phyloP scores from a whole-genome alignment of 371 early-diverging fungal genomes.

The Mucor plumbeus region DNA sequence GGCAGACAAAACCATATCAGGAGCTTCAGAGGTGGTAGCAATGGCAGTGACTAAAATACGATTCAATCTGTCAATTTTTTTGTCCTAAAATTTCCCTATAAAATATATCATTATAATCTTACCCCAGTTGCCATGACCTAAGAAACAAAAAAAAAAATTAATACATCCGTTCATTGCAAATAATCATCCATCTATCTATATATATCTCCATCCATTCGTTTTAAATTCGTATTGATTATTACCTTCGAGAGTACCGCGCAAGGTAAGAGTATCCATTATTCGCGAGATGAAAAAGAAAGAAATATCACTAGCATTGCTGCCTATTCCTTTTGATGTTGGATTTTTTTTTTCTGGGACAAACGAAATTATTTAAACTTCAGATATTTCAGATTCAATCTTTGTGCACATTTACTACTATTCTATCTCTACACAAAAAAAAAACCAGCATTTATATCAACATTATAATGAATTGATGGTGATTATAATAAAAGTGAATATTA shows the following conservation, averaged over 20 bases:
- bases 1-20: conserved; percentile 91
- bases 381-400: neutral
- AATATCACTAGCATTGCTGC: conserved; percentile 10
- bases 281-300: conserved; percentile 51
- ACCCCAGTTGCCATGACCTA: conserved; percentile 51
- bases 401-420: neutral
- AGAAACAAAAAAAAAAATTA: conserved; percentile 3
- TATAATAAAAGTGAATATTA: no score
- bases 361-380: neutral
- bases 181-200: conserved; percentile 19
- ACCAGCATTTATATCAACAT: neutral
- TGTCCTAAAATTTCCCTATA: neutral
- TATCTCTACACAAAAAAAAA: neutral
- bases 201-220: conserved; percentile 1
- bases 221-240: neutral
- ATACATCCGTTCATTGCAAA: conserved; percentile 15
- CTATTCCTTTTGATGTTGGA: conserved; percentile 14
- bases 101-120: conserved; percentile 12
- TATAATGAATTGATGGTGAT: neutral
- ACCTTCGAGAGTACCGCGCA: conserved; percentile 51
- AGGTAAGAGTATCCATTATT: conserved; percentile 50
- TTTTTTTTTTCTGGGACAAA: conserved; percentile 6
- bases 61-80: neutral
- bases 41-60: conserved; percentile 83
- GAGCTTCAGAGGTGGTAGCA: conserved; percentile 93